Conservation (phyloP, 2,329 filamentous ascomycete genomes). For the Monilinia laxa region DNA sequence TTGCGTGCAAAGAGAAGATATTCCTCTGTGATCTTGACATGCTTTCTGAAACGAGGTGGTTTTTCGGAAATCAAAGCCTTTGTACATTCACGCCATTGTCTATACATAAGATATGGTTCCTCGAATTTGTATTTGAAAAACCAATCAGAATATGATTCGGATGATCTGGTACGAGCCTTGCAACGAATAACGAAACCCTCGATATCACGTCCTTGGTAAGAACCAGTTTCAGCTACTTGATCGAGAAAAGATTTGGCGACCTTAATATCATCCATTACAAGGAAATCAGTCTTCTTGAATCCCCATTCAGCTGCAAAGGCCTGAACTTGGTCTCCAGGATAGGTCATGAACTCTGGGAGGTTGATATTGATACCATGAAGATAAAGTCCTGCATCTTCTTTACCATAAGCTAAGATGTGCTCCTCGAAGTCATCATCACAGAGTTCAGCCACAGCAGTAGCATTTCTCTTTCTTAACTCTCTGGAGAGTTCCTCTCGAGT, state of each 20-base stretch:
- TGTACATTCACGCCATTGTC: constrained; percentile 97
- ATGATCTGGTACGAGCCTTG: constrained; percentile 56
- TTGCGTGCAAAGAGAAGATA: constrained; percentile 81
- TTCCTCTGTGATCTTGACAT: constrained; percentile 83
- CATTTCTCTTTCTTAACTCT: constrained; percentile 75
- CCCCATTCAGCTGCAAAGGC: constrained; percentile 90
- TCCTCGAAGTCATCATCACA: constrained; percentile 97
- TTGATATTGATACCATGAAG: constrained; percentile 96
- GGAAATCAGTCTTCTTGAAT: constrained; percentile 82
- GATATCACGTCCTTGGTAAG: constrained; percentile 86
- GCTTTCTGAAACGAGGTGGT: constrained; percentile 78
- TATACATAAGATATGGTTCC: constrained; percentile 97
- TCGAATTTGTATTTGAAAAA: constrained; percentile 99
- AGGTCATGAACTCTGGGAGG: constrained; percentile 85
- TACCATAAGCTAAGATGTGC: constrained; percentile 86
- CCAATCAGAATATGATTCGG: constrained; percentile 76
- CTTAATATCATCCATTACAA: constrained; percentile 71
- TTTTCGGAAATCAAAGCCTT: constrained; percentile 80
- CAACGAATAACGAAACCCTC: constrained; percentile 97
- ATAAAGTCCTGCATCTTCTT: constrained; percentile 83
- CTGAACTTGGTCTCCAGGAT: constrained; percentile 79
- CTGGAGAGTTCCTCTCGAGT: constrained; percentile 74
- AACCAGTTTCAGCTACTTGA: constrained; percentile 79
- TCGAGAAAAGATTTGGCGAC: constrained; percentile 81
- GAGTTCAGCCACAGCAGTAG: constrained; percentile 92